Conservation (phyloP, 1,139 yeast genomes). For the Suhomyces coccinellae region DNA sequence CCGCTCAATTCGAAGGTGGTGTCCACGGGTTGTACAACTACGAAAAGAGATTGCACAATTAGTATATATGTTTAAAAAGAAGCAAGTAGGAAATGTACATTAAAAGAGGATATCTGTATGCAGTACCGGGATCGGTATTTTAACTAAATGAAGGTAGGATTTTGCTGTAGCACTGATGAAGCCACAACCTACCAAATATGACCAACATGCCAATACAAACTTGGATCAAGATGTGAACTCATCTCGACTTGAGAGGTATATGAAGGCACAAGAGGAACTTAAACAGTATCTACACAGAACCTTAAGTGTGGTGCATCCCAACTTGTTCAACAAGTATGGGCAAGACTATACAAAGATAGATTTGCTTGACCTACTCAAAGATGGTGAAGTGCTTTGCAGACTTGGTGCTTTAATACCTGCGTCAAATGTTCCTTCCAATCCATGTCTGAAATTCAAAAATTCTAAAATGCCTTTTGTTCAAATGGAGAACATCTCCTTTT, state of each 20-base stretch:
- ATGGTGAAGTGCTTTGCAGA: conserved; percentile 65
- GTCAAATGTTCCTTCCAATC: conserved; percentile 35
- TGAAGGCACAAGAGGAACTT: conserved; percentile 46
- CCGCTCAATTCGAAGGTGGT: conserved; percentile 99
- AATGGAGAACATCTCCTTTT: conserved; percentile 84
- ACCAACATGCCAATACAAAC: conserved; percentile 43
- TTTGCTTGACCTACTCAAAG: conserved; percentile 56
- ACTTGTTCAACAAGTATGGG: conserved; percentile 12
- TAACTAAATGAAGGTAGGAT: no score
- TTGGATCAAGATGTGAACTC: conserved; percentile 56
- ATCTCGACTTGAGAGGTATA: conserved; percentile 51
- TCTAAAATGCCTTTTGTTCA: conserved; percentile 83
- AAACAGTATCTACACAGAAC: conserved; percentile 40
- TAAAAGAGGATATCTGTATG: conserved; percentile 1
- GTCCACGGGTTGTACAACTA: conserved; percentile 94
- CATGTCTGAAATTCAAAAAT: conserved; percentile 47
- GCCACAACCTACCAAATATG: conserved; percentile 12
- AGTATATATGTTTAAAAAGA: conserved; percentile 17
- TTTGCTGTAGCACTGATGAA: not conserved
- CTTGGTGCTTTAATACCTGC: conserved; percentile 37
- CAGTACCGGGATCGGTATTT: not conserved
- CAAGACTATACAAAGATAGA: conserved; percentile 22
- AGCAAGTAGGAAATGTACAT: conserved; percentile 3
- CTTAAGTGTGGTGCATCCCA: conserved; percentile 8
- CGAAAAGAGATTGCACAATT: conserved; percentile 95